phyloP scores from a whole-genome alignment of 129 eudicot species.

The Arctium lappa region DNA sequence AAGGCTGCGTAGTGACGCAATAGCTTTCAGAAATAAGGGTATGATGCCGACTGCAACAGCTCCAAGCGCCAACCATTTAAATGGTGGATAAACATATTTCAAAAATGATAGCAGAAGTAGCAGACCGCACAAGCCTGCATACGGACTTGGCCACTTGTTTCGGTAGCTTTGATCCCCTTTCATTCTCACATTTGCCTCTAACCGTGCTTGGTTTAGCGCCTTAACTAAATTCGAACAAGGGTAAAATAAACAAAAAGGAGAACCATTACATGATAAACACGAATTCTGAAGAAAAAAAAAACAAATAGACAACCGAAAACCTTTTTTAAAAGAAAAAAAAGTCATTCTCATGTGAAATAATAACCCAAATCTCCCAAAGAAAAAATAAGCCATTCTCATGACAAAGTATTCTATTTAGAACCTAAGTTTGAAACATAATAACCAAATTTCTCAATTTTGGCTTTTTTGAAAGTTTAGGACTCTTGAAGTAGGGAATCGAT shows the following conservation, averaged over 20 bases:
- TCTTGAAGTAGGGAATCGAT: no score
- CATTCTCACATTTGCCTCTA: slow-evolving; percentile 66
- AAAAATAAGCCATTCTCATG: neutral
- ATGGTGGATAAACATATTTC: slow-evolving; percentile 51
- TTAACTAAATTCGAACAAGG: slow-evolving; percentile 36
- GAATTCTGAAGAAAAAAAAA: neutral
- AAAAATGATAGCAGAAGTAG: slow-evolving; percentile 54
- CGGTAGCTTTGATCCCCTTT: slow-evolving; percentile 41
- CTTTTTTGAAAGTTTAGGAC: no score
- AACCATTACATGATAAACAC: neutral
- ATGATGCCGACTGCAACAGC: slow-evolving; percentile 62
- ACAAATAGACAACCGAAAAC: neutral
- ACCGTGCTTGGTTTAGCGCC: slow-evolving; percentile 68
- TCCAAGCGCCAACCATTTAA: slow-evolving; percentile 63
- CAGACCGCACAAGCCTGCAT: slow-evolving; percentile 47
- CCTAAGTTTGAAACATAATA: no score
- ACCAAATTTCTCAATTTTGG: no score
- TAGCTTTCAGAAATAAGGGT: slow-evolving; percentile 48
- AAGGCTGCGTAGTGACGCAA: slow-evolving; percentile 45
- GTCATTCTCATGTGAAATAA: neutral
- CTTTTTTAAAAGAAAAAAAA: neutral
- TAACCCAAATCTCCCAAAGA: no score
- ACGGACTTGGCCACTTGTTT: slow-evolving; percentile 85
- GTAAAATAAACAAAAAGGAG: neutral
- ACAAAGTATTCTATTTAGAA: neutral